phyloP scores from a whole-genome alignment of 2,329 filamentous ascomycete species.

The Epichloe scottii region DNA sequence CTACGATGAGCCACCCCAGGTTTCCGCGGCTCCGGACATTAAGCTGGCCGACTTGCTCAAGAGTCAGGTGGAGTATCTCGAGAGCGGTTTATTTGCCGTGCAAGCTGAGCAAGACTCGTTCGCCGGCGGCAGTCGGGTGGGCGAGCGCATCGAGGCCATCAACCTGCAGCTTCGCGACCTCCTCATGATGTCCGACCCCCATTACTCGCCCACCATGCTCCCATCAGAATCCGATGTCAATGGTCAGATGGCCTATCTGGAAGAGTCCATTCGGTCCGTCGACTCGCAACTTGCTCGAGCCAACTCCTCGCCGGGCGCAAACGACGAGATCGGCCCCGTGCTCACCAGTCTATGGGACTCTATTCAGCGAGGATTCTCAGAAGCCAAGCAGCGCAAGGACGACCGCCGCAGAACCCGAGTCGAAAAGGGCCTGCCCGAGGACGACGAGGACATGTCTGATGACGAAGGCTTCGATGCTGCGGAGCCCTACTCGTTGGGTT shows the following conservation, averaged over 20 bases:
- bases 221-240: constrained; percentile 44
- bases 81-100: constrained; percentile 50
- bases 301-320: constrained; percentile 15
- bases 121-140: constrained; percentile 21
- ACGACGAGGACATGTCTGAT: constrained; percentile 49
- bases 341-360: constrained; percentile 45
- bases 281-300: constrained; percentile 31
- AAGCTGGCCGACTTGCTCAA: constrained; percentile 35
- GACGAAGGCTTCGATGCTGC: constrained; percentile 45
- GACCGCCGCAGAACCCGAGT: constrained; percentile 39
- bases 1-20: constrained; percentile 31
- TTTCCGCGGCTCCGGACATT: constrained; percentile 12
- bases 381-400: constrained; percentile 40
- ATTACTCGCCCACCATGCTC: constrained; percentile 45
- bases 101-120: constrained; percentile 41
- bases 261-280: constrained; percentile 42
- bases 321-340: constrained; percentile 43
- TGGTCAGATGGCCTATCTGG: constrained; percentile 56
- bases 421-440: constrained; percentile 40
- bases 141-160: constrained; percentile 45
- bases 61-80: constrained; percentile 58
- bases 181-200: constrained; percentile 34
- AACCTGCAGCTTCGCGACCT: constrained; percentile 53
- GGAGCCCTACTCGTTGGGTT: constrained; percentile 58
- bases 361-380: constrained; percentile 38